Evolutionary conservation across 495 filamentous ascomycete species (phyloP).

Genomic region (Xylaria venustula): DNA sequence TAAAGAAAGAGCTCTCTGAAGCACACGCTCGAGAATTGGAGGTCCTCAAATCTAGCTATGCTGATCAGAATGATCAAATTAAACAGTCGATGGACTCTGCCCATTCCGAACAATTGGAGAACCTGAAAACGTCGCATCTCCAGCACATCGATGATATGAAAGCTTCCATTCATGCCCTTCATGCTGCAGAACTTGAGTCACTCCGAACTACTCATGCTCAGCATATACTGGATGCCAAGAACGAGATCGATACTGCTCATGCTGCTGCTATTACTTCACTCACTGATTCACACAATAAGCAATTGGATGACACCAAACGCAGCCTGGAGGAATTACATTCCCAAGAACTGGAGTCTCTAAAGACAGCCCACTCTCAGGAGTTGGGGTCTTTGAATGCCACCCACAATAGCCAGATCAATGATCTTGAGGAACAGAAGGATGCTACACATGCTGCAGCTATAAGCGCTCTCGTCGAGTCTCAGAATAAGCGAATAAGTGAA

Average conservation of each 20-base stretch:
- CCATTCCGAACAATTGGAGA: constrained; percentile 37
- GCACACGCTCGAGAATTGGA: constrained; percentile 46
- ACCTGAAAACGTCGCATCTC: constrained; percentile 35
- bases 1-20: constrained; percentile 43
- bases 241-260: constrained; percentile 26
- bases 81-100: constrained; percentile 24
- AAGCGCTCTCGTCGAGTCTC: constrained; percentile 1
- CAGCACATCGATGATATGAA: constrained; percentile 30
- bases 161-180: constrained; percentile 23
- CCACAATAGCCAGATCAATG: constrained; percentile 38
- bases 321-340: constrained; percentile 29
- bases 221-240: constrained; percentile 36
- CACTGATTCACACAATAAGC: neutral
- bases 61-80: constrained; percentile 35
- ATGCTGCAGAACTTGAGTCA: constrained; percentile 33
- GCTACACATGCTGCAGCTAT: constrained; percentile 16
- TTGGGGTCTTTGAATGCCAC: constrained; percentile 34
- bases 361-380: constrained; percentile 30
- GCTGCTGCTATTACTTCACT: constrained; percentile 9
- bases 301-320: constrained; percentile 21
- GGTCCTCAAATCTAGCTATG: constrained; percentile 39
- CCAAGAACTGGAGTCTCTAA: constrained; percentile 35
- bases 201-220: constrained; percentile 38
- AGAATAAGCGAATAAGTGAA: constrained; percentile 18
- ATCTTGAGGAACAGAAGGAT: constrained; percentile 34